These are phyloP conservation scores for Dendrobium catenatum DNA, from an alignment of 106 monocot species.

Conservation along the genomic window DNA sequence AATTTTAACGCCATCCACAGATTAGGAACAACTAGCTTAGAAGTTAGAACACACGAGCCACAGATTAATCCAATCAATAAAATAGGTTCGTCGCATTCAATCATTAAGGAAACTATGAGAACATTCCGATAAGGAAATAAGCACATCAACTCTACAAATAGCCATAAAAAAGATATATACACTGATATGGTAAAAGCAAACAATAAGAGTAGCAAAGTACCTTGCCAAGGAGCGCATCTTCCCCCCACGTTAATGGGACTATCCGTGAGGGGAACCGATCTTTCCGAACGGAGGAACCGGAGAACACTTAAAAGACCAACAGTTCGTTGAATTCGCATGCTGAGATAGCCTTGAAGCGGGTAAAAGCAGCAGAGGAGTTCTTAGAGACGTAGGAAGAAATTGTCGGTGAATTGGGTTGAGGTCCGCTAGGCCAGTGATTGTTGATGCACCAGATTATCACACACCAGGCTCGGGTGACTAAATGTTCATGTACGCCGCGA, in stretches of 20 bases:
- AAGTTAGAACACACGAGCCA: background rate
- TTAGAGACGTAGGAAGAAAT: background rate
- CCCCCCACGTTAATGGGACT: background rate
- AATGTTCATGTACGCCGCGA: background rate
- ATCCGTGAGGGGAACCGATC: background rate
- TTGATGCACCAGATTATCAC: background rate
- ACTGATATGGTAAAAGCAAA: background rate
- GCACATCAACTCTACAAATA: background rate
- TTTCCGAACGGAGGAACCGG: background rate
- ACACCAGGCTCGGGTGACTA: background rate
- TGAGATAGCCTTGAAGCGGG: background rate
- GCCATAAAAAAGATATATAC: background rate
- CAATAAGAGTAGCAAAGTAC: background rate
- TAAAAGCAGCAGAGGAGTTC: background rate
- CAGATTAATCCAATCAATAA: background rate
- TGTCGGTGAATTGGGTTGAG: background rate
- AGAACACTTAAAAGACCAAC: background rate
- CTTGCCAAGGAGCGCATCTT: background rate
- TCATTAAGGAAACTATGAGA: background rate
- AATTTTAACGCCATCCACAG: background rate
- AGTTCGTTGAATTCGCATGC: slow-evolving; percentile 3
- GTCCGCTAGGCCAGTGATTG: background rate
- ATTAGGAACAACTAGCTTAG: background rate
- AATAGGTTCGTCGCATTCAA: background rate
- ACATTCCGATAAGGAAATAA: background rate